Conservation (phyloP, 495 filamentous ascomycete species). For the Lophiostoma macrostomum region DNA sequence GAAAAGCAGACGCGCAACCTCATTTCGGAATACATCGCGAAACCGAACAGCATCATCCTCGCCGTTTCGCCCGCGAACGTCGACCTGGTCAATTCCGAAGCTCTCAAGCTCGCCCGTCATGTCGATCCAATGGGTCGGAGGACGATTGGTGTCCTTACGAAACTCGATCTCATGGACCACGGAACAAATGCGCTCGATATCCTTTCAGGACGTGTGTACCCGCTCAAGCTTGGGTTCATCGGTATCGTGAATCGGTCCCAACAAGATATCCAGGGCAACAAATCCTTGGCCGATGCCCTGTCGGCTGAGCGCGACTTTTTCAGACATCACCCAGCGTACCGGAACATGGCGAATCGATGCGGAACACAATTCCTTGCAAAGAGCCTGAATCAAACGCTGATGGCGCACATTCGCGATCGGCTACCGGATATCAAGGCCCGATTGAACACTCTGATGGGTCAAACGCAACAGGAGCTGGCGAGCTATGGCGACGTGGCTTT, state of each 20-base stretch:
- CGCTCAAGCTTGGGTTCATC: conserved; percentile 95
- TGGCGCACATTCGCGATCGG: conserved; percentile 93
- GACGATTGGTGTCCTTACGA: conserved; percentile 96
- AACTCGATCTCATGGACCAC: conserved; percentile 98
- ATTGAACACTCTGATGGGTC: conserved; percentile 96
- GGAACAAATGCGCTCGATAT: conserved; percentile 98
- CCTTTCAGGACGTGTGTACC: conserved; percentile 92
- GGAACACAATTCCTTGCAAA: conserved; percentile 95
- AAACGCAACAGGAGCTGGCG: conserved; percentile 97
- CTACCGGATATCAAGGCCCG: conserved; percentile 97
- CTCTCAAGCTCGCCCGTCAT: conserved; percentile 92
- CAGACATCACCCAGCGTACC: conserved; percentile 92
- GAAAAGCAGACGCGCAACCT: conserved; percentile 97
- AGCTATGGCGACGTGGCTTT: conserved; percentile 99
- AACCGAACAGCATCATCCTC: conserved; percentile 96
- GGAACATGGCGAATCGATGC: conserved; percentile 91
- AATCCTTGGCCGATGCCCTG: conserved; percentile 83
- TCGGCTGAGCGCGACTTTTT: conserved; percentile 94
- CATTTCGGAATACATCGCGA: conserved; percentile 97
- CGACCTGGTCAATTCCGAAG: conserved; percentile 97
- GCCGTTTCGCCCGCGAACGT: conserved; percentile 98
- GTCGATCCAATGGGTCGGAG: conserved; percentile 92
- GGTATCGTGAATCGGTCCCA: conserved; percentile 97
- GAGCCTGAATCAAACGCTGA: conserved; percentile 89
- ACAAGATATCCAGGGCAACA: conserved; percentile 95